phyloP scores from a whole-genome alignment of 352 stramenopile species.

The Phytophthora tentaculata region DNA sequence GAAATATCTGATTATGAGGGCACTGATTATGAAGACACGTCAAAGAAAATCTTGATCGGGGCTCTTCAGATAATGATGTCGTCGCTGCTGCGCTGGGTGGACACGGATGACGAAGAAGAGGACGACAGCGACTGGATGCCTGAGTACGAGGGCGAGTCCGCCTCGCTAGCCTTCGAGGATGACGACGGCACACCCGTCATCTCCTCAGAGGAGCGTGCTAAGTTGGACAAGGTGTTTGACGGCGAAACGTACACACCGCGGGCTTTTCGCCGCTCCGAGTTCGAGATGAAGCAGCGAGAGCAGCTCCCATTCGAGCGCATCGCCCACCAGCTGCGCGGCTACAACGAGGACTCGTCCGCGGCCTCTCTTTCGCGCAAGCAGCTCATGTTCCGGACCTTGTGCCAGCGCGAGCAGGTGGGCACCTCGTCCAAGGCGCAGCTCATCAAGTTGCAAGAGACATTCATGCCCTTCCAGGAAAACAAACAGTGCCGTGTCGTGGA shows the following conservation, averaged over 20 bases:
- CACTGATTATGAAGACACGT: background rate
- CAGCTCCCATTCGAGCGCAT: constrained; percentile 63
- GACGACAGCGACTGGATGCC: constrained; percentile 39
- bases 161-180: constrained; percentile 33
- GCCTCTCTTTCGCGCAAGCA: constrained; percentile 27
- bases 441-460: constrained; percentile 79
- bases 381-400: constrained; percentile 69
- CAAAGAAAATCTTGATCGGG: background rate
- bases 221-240: constrained; percentile 73
- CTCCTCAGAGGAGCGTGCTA: constrained; percentile 51
- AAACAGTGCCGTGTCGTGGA: constrained; percentile 79
- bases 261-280: constrained; percentile 64
- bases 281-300: constrained; percentile 62
- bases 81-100: constrained; percentile 35
- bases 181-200: constrained; percentile 46
- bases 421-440: constrained; percentile 64
- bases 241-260: constrained; percentile 64
- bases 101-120: constrained; percentile 35
- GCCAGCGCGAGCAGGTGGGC: constrained; percentile 70
- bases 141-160: constrained; percentile 34
- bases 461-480: constrained; percentile 83
- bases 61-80: constrained; percentile 22
- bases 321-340: constrained; percentile 67
- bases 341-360: constrained; percentile 38
- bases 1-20: background rate